Evolutionary conservation across 192 early-diverging fungal genomes (phyloP).

Genomic region (Dimargaris verticillata): DNA sequence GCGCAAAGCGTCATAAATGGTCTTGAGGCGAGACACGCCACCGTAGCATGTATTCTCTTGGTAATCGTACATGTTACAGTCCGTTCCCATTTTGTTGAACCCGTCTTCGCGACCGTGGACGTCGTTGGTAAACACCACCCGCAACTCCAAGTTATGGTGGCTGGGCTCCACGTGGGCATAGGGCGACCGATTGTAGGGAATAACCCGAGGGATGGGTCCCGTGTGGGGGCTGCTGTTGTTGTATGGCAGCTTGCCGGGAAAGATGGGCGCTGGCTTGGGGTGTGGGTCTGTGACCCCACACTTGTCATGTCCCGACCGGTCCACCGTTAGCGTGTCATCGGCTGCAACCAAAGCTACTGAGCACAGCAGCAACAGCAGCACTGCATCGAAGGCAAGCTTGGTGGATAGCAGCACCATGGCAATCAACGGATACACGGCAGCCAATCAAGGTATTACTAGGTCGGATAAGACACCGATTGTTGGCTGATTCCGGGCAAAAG

Average conservation of each 20-base stretch:
- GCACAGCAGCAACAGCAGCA: too few species aligned
- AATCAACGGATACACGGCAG: too few species aligned
- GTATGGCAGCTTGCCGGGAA: background rate
- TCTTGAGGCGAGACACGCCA: constrained; percentile 46
- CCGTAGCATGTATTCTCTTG: constrained; percentile 27
- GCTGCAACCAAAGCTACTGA: too few species aligned
- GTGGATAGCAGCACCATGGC: too few species aligned
- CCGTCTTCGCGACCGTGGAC: constrained; percentile 29
- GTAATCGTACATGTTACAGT: constrained; percentile 28
- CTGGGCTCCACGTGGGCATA: background rate
- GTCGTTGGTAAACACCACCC: constrained; percentile 36
- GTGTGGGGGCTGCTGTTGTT: constrained; percentile 1
- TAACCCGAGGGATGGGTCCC: background rate
- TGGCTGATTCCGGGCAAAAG: too few species aligned
- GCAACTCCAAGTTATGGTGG: constrained; percentile 13
- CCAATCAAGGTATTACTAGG: too few species aligned
- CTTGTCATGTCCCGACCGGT: too few species aligned
- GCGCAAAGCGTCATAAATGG: constrained; percentile 34
- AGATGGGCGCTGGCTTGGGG: too few species aligned
- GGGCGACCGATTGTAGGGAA: background rate
- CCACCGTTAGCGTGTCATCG: too few species aligned
- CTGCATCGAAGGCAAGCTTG: too few species aligned
- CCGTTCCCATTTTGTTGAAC: constrained; percentile 31
- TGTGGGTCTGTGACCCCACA: too few species aligned
- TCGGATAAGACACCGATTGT: too few species aligned